Base-by-base conservation (phyloP, 257 asterid species). In the Lycium barbarum region DNA sequence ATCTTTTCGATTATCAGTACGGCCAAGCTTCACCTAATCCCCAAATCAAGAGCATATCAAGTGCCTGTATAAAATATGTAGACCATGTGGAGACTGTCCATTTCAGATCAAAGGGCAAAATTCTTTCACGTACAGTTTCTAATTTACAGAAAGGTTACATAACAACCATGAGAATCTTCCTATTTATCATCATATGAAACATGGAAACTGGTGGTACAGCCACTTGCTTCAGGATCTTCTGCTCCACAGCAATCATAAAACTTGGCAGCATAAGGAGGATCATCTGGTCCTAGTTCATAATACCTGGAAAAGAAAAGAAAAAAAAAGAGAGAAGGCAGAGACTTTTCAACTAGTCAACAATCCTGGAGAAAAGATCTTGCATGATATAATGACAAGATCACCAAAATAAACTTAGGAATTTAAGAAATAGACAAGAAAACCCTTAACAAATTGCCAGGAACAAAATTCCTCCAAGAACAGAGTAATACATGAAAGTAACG, bases 211-310 rank as follows among this genome's bases (percentile, higher is more conserved):
- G 94, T 88, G 22, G 93, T 87, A 89, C 99, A 96, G 43, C 99
- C 98, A 72, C 94, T 90, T 84, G 98, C 97, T 6, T 85, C 87
- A 7, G 86, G 86, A 55, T 96, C 91, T 90, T 96, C 99, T 4
- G 97, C 99, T 86, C 98, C 98, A 81, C 98, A 94, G 81, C 98
- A 96, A 78, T 96, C 98, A 36, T 92, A 95, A 84, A 96, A 96
- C 90, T 93, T 95, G 91, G 98, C 99, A 73, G 98, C 97, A 81
- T 96, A 95, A 6, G 98, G 98, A 43, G 98, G 98, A 88, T 96
- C 98, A 7, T 92, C 88, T 0, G 95, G 94, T 80, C 96, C 93
- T 91, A 96, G 84, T 89, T 95, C 98, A 20, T 94, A 95, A 90
- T 96, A 93, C 93, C 98, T 96, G 85, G 86, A 83, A 58, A 11